phyloP scores from a whole-genome alignment of 2,329 filamentous ascomycete species.

The Diaporthe ilicicola region DNA sequence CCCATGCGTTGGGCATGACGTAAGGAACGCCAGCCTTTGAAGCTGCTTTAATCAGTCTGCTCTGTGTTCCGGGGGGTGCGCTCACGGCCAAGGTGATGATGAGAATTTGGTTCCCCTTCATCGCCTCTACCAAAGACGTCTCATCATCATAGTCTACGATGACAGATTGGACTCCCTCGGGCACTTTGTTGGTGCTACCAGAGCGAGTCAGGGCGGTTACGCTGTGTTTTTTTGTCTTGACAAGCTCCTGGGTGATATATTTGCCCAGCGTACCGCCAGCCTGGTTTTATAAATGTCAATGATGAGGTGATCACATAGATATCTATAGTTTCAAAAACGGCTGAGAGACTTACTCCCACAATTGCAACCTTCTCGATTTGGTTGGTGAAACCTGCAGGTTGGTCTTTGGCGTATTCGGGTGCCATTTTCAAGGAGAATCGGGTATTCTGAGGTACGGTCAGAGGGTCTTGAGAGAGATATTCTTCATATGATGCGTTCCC shows the following conservation, averaged over 20 bases:
- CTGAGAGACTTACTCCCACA: slow-evolving; percentile 36
- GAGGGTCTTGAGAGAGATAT: too few species aligned
- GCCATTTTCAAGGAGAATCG: background rate
- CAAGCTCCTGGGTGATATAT: slow-evolving; percentile 43
- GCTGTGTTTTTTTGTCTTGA: slow-evolving; percentile 53
- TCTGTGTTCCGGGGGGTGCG: slow-evolving; percentile 47
- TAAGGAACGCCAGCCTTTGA: slow-evolving; percentile 53
- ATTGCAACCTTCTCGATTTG: slow-evolving; percentile 39
- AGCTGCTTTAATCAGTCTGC: slow-evolving; percentile 52
- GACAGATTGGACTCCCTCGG: slow-evolving; percentile 47
- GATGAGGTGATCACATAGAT: background rate
- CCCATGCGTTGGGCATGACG: slow-evolving; percentile 54
- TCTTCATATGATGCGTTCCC: background rate
- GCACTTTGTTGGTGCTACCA: slow-evolving; percentile 51
- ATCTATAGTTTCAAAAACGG: background rate
- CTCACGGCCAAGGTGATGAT: slow-evolving; percentile 49
- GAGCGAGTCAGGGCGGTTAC: slow-evolving; percentile 59
- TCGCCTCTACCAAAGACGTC: slow-evolving; percentile 37
- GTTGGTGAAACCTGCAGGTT: slow-evolving; percentile 32
- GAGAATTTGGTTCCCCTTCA: slow-evolving; percentile 46
- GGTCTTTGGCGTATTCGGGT: slow-evolving; percentile 27
- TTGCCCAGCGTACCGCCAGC: slow-evolving; percentile 38
- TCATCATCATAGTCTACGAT: slow-evolving; percentile 57
- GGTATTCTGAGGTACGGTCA: background rate
- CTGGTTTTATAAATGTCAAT: slow-evolving; percentile 28